These are phyloP conservation scores for Urostyla sp. DNA, from an alignment of 73 alveolate species.

Conservation along the genomic window DNA sequence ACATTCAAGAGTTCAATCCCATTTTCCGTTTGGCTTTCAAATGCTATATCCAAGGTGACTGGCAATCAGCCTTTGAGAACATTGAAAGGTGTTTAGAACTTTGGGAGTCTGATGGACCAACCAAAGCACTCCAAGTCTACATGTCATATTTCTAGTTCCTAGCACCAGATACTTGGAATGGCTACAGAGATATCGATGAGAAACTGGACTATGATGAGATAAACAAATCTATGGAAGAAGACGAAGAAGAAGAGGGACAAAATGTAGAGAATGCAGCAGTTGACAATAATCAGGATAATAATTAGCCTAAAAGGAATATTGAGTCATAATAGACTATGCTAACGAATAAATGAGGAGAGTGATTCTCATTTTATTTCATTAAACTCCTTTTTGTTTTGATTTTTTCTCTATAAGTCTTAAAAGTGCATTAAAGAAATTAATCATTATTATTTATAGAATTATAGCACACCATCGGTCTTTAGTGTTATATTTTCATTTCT, in stretches of 20 bases:
- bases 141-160: conserved; percentile 40
- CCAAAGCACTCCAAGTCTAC: conserved; percentile 60
- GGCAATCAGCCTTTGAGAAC: conserved; percentile 71
- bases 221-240: conserved; percentile 30
- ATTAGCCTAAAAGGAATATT: conserved; percentile 34
- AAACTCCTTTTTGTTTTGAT: no score
- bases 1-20: conserved; percentile 70
- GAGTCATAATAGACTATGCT: conserved; percentile 15
- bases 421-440: no score
- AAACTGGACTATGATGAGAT: conserved; percentile 42
- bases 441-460: no score
- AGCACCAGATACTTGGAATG: conserved; percentile 71
- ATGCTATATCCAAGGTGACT: conserved; percentile 75
- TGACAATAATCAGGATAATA: background rate
- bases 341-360: conserved; percentile 38
- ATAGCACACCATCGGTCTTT: no score
- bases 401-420: no score
- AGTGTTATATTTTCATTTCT: no score
- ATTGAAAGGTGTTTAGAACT: conserved; percentile 70
- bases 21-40: conserved; percentile 76
- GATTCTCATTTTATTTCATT: no score
- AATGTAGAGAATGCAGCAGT: background rate
- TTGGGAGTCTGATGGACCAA: conserved; percentile 78
- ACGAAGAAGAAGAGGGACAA: conserved; percentile 28
- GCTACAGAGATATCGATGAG: conserved; percentile 70